phyloP scores from a whole-genome alignment of 2,329 filamentous ascomycete species.

The Bisporella sp. region DNA sequence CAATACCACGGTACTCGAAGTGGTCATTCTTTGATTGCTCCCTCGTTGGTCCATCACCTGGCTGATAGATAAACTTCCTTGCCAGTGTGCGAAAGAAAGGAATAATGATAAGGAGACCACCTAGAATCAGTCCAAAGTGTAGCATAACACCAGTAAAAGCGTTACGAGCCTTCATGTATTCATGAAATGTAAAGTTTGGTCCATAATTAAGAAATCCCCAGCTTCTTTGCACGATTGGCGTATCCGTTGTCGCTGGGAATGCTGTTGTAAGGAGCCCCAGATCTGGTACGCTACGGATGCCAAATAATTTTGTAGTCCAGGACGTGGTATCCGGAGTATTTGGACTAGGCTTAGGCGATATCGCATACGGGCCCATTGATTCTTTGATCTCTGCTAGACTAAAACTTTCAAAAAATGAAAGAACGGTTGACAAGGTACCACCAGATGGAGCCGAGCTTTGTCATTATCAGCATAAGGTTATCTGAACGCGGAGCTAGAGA shows the following conservation, averaged over 20 bases:
- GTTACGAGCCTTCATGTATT: conserved; percentile 45
- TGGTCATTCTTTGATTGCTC: conserved; percentile 51
- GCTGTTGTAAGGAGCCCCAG: conserved; percentile 51
- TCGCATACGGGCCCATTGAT: conserved; percentile 43
- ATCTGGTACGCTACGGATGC: conserved; percentile 40
- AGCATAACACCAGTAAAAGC: conserved; percentile 41
- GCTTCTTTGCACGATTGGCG: conserved; percentile 49
- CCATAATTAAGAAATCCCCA: conserved; percentile 59
- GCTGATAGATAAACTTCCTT: conserved; percentile 39
- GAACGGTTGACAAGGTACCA: conserved; percentile 61
- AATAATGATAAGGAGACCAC: conserved; percentile 32
- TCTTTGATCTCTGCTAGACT: conserved; percentile 39
- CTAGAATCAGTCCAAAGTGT: conserved; percentile 41
- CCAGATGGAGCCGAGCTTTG: conserved; percentile 47
- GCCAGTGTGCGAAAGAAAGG: conserved; percentile 34
- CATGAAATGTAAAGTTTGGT: conserved; percentile 50
- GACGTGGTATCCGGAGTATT: conserved; percentile 23
- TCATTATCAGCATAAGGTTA: conserved; percentile 1
- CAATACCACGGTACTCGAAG: conserved; percentile 58
- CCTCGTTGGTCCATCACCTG: conserved; percentile 46
- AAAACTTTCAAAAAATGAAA: conserved; percentile 51
- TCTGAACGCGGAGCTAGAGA: background rate
- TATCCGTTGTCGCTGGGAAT: conserved; percentile 41
- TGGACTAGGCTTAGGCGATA: conserved; percentile 45
- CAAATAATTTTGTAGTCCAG: conserved; percentile 40